A percentile compares a stretch with the other conserved stretches of the same genome.
Evolutionary conservation across 2,329 filamentous ascomycete species (phyloP).

Genomic region (Hymenotorrendiella dingleyae): DNA sequence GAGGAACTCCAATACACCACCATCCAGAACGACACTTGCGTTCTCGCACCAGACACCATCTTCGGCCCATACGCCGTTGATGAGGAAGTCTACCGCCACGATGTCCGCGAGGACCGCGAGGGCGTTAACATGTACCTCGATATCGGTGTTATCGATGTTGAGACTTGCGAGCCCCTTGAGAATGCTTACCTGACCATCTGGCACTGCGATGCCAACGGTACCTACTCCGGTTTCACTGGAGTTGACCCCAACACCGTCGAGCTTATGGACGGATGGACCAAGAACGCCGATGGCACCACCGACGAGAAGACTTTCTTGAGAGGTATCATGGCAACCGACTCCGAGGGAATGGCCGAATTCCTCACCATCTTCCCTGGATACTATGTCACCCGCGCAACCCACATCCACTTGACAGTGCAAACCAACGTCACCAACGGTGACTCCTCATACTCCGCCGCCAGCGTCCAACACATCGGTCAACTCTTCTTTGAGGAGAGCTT

Average conservation of each 20-base stretch:
- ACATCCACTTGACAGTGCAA: slow-evolving; percentile 11
- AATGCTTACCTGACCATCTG: slow-evolving; percentile 29
- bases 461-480: slow-evolving; percentile 7
- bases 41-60: slow-evolving; percentile 5
- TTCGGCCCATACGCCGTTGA: slow-evolving; percentile 21
- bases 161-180: slow-evolving; percentile 34
- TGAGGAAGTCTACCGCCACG: slow-evolving; percentile 33
- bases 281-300: slow-evolving; percentile 4
- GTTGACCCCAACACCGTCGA: slow-evolving; percentile 6
- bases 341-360: slow-evolving; percentile 9
- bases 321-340: slow-evolving; percentile 7
- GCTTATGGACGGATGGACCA: slow-evolving; percentile 1
- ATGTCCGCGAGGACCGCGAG: slow-evolving; percentile 33
- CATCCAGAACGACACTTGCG: slow-evolving; percentile 8
- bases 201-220: slow-evolving; percentile 31
- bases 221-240: slow-evolving; percentile 28
- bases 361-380: slow-evolving; percentile 11
- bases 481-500: slow-evolving; percentile 10
- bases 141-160: slow-evolving; percentile 37
- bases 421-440: slow-evolving; percentile 2
- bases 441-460: slow-evolving; percentile 1
- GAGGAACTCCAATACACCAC: slow-evolving; percentile 6
- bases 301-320: slow-evolving; percentile 8
- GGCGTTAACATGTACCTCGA: slow-evolving; percentile 36
- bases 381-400: slow-evolving; percentile 8